Base-by-base conservation (phyloP, 2,329 filamentous ascomycete genomes). In the Sarocladium brachiariae region DNA sequence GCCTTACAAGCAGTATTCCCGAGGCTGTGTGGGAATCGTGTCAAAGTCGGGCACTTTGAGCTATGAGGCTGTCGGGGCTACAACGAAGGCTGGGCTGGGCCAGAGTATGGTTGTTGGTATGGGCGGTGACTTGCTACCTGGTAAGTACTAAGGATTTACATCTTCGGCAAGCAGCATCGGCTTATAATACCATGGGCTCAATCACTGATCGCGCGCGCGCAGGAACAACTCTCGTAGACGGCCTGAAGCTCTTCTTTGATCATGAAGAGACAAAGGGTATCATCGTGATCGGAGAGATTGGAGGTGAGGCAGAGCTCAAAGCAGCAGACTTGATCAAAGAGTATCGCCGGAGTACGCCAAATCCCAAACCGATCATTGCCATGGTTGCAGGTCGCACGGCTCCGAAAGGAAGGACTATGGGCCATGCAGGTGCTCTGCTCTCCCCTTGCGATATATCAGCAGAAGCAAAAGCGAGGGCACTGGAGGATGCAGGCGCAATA, bases 31-130 rank as follows among this genome's bases (percentile, higher is more conserved):
- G 21, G 87, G 86, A 2, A 87, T 92, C 50, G 79, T 88, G 2
- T 85, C 86, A 14, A 90, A 89, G 62, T 89, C 85, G 1, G 87
- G 87, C 1, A 92, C 87, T 0, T 68, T 92, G 35, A 89, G 85
- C 54, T 92, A 91, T 59, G 87, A 92, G 64, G 81, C 87, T 2
- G 87, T 90, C 1, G 87, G 84, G 0, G 83, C 85, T 1, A 82
- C 87, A 21, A 87, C 84, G 6, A 74, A 82, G 54, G 83, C 80
- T n/a, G 86, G 87, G 0, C 69, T 91, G 1, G 87, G 87, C 0
- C 87, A 92, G 64, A 89, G 84, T 59, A 69, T 90, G 6, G 87
- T 86, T 37, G 82, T 91, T 38, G 86, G 85, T 14, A 84, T 91
- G 72, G 87, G 87, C 2, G 87, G 87, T 2, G 87, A 91, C 60